Evolutionary conservation across 176 grass and related monocot species (phyloP).

Genomic region (Thalia dealbata): DNA sequence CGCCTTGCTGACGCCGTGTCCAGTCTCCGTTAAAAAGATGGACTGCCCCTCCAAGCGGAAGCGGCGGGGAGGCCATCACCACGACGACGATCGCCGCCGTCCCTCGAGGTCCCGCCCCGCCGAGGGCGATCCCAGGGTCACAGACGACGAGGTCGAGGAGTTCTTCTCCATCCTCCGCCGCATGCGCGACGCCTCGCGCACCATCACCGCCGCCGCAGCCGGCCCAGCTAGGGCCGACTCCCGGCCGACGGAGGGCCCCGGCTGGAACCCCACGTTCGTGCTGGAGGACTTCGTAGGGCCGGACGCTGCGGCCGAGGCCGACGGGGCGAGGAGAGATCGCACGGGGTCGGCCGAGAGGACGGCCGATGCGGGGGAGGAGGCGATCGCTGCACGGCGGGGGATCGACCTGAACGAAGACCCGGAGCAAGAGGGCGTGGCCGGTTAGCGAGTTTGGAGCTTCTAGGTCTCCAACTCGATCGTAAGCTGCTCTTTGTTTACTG

Average conservation of each 20-base stretch:
- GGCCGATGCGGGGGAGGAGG: not conserved
- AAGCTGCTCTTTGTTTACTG: too few relatives aligned
- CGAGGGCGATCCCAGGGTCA: not conserved
- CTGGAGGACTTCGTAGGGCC: constrained; percentile 7
- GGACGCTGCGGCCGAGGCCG: not conserved
- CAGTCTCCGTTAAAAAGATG: not conserved
- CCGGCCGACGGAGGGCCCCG: not conserved
- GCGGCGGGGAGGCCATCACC: not conserved
- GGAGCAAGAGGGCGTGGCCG: not conserved
- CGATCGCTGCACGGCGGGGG: not conserved
- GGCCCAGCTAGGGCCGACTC: not conserved
- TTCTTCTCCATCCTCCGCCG: constrained; percentile 8
- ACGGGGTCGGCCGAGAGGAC: not conserved
- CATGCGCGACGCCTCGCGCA: not conserved
- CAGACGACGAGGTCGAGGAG: constrained; percentile 9
- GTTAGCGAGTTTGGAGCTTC: not conserved
- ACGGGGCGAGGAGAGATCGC: not conserved
- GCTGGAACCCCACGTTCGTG: constrained; percentile 12
- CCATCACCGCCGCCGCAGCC: too few relatives aligned
- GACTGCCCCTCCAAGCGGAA: constrained; percentile 2
- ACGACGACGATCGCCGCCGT: not conserved
- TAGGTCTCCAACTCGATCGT: not conserved
- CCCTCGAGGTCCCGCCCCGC: not conserved
- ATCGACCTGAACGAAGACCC: constrained; percentile 16
- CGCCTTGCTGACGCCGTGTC: too few relatives aligned